A percentile compares a stretch with the other conserved stretches of the same genome.
Evolutionary conservation across 2,329 filamentous ascomycete species (phyloP).

Genomic region (Neurospora sp.): DNA sequence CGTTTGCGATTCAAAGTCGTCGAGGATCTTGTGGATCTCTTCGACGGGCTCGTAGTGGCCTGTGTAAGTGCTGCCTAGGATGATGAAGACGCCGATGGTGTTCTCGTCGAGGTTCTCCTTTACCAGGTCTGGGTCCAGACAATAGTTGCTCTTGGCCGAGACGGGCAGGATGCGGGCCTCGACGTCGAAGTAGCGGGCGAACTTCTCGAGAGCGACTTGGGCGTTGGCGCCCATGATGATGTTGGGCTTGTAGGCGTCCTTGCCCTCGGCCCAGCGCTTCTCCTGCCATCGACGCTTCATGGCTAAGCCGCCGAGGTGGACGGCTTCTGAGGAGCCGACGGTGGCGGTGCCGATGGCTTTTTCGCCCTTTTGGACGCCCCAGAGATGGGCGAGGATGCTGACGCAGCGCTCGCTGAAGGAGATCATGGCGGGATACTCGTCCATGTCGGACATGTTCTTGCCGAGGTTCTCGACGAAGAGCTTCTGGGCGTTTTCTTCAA

Average conservation of each 20-base stretch:
- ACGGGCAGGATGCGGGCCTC: conserved; percentile 57
- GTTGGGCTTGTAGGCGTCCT: conserved; percentile 56
- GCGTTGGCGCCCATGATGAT: conserved; percentile 68
- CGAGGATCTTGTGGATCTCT: conserved; percentile 55
- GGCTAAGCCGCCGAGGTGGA: conserved; percentile 59
- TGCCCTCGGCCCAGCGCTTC: conserved; percentile 46
- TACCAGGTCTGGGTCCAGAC: conserved; percentile 54
- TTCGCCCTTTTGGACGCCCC: conserved; percentile 51
- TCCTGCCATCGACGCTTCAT: conserved; percentile 72
- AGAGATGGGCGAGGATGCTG: conserved; percentile 57
- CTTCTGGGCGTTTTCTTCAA: conserved; percentile 55
- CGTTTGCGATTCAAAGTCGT: conserved; percentile 51
- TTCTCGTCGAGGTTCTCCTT: conserved; percentile 64
- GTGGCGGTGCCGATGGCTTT: conserved; percentile 60
- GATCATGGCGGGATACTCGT: conserved; percentile 50
- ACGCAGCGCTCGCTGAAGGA: conserved; percentile 58
- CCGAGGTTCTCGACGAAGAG: conserved; percentile 59
- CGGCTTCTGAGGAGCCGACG: conserved; percentile 62
- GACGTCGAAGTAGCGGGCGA: conserved; percentile 65
- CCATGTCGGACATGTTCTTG: conserved; percentile 65
- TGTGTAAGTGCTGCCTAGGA: conserved; percentile 63
- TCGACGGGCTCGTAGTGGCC: conserved; percentile 66
- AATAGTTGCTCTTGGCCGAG: conserved; percentile 47
- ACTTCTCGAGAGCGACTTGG: conserved; percentile 65
- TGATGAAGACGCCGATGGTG: conserved; percentile 67